Evolutionary conservation across 805 yeast genomes (phyloP), one percentile per base, ranked within the genome.

Genomic region (Sporopachydermia quercuum): DNA sequence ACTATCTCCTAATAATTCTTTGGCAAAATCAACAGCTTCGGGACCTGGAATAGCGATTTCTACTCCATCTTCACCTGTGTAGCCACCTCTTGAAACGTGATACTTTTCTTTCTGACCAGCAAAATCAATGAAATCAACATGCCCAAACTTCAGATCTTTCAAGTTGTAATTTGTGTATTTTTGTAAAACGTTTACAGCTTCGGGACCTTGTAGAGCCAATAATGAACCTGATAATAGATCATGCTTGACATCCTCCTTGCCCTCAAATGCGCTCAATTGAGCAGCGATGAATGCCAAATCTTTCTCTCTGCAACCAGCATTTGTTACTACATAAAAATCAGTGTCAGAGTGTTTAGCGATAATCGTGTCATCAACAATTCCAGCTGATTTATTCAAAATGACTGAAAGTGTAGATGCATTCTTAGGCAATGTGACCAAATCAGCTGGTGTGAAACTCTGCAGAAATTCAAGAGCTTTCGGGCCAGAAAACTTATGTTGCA

Each of bases 1-100:
- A 38, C 67, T 63, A 41, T 53, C 74, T 34, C 70, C 68, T 35
- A 83, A 58, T 39, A 85, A 60, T 4, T 70, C 64, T 43, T 70
- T 61, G 36, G 91, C 75, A 48, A 91, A 74, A 1, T 69, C 73
- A 19, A 62, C 55, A 1, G 89, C 78, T 16, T 48, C 49, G 8
- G 51, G 51, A 41, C 71, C 63, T 18, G 84, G 79, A 44, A 87
- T 77, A 5, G 93, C 77, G 43, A 89, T 71, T 58, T 91, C 98
- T 58, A 91, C 89, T 1, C 98, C 98, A 57, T 91, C 98, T 61
- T 91, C 98, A 15, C 98, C 98, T 4, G 98, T 91, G 65, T 91
- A 91, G 2, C 98, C 98, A 16, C 94, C 83, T 59, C 98, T 77
- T 3, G 95, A 82, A n/a, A 86, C 69, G 54, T 86, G 94, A 39